Base-by-base conservation (phyloP, 768 basidiomycete species). In the Paxillus rubicundulus region DNA sequence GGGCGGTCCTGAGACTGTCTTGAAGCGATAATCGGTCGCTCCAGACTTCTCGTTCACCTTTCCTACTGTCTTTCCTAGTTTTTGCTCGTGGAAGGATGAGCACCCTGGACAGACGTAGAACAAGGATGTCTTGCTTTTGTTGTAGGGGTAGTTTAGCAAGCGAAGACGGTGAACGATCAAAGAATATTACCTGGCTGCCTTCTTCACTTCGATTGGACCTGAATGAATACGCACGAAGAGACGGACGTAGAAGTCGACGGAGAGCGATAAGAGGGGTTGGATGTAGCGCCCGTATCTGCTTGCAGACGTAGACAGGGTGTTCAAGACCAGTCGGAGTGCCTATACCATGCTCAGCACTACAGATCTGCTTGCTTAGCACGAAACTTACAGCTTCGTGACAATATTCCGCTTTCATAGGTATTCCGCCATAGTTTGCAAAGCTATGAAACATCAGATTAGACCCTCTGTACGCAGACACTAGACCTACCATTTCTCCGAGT, bases 171-270 rank as follows among this genome's bases (percentile, higher is more conserved):
- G 16, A 38, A 20, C 1, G 17, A 51, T 20, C 5, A 45, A 53
- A 44, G 36, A 16, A 14, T 84, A n/a, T 57, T 63, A 95, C 95
- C 84, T 82, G 20, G 87, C 75, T 5, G 82, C 71, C 55, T 83
- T 85, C 70, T 99, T 99, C 39, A 95, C 94, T 67, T 94, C 85
- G 24, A 86, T 69, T 0, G 93, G 86, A 3, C 84, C 76, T 0
- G 86, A 78, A 47, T 81, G 75, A 5, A 99, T 74, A 9, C 87
- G 83, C 14, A 98, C 82, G 62, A 98, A 99, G 17, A 98, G 63
- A 4, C 97, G 87, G 21, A 97, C 86, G 67, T 99, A 99, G 68
- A 98, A 99, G 62, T 99, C 97, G 63, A 99, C 96, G 14, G 92
- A 96, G 30, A 99, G 75, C 0, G 89, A 94, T 4, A 97, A 70